Base-by-base conservation (phyloP, 2,329 filamentous ascomycete genomes). In the Eutypa lata region DNA sequence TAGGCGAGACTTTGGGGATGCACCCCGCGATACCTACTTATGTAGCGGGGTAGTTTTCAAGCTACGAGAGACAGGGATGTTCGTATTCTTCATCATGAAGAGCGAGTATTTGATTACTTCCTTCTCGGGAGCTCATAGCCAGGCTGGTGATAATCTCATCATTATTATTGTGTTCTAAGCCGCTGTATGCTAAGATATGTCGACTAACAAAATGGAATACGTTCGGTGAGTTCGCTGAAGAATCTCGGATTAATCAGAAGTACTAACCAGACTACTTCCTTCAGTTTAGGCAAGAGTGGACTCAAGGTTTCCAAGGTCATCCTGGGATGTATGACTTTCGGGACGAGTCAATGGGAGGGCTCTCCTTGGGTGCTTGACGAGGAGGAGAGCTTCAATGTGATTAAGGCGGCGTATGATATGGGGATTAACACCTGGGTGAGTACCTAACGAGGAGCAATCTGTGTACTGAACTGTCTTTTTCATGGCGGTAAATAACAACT, bases 301-400 rank as follows among this genome's bases (percentile, higher is more conserved):
- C 68, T 75, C 26, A 73, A 73, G 55, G 62, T 75, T 49, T 76
- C 73, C 31, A 67, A 68, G 58, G 65, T 73, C 54, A 71, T 71
- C 53, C 61, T 70, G 31, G 69, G 71, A 48, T 71, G 67, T 58
- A 71, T 71, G 66, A 57, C 59, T 43, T 70, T 71, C 53, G 66
- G 69, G 6, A 63, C 60, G 13, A 58, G 59, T 43, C 61, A 65
- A 47, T 71, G 67, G 68, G 63, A 71, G 37, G 63, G 65, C 50
- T 65, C 2, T 43, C 72, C 49, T 47, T 73, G 70, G 73, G 69
- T 55, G 2, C 58, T 69, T 13, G 60, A 64, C 2, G 70, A 75
- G 52, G 64, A 68, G 14, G 65, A 71, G n/a, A 65, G 68, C 1
- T 54, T 76, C 4, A 57, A 65, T 2, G 49, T 76, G 3, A 62